Conservation (phyloP, 768 basidiomycete species). For the Dioszegia crocea region DNA sequence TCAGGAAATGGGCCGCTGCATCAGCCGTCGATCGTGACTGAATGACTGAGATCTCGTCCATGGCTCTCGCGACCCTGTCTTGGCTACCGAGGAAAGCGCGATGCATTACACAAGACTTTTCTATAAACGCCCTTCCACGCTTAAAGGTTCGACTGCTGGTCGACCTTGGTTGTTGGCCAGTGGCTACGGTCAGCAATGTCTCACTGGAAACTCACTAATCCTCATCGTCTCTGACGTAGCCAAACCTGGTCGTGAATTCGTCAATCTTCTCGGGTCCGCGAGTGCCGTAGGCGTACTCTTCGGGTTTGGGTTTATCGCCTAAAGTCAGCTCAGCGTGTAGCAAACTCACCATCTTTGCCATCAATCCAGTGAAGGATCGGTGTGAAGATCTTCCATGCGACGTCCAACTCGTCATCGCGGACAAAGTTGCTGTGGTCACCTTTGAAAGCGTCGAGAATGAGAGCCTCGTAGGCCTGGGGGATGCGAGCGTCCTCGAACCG, state of each 20-base stretch:
- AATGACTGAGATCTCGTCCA: too few relatives aligned
- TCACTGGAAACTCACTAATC: conserved; percentile 65
- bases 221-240: conserved; percentile 64
- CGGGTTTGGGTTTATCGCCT: conserved; percentile 60
- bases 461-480: conserved; percentile 89
- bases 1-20: too few relatives aligned
- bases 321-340: background rate
- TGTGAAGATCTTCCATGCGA: conserved; percentile 78
- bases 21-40: too few relatives aligned
- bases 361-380: conserved; percentile 91
- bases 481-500: conserved; percentile 86
- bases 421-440: conserved; percentile 99
- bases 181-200: background rate
- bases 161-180: conserved; percentile 11
- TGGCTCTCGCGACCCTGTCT: too few relatives aligned
- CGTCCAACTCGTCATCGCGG: conserved; percentile 91
- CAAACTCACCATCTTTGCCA: conserved; percentile 58
- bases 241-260: conserved; percentile 67
- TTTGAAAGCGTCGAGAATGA: conserved; percentile 90
- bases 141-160: conserved; percentile 8
- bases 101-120: background rate
- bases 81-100: background rate
- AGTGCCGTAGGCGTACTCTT: conserved; percentile 84
- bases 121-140: background rate
- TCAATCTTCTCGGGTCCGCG: conserved; percentile 87